A percentile compares a stretch with the other conserved stretches of the same genome.
phyloP scores from a whole-genome alignment of 768 basidiomycete genomes.

The Suillus weaverae region DNA sequence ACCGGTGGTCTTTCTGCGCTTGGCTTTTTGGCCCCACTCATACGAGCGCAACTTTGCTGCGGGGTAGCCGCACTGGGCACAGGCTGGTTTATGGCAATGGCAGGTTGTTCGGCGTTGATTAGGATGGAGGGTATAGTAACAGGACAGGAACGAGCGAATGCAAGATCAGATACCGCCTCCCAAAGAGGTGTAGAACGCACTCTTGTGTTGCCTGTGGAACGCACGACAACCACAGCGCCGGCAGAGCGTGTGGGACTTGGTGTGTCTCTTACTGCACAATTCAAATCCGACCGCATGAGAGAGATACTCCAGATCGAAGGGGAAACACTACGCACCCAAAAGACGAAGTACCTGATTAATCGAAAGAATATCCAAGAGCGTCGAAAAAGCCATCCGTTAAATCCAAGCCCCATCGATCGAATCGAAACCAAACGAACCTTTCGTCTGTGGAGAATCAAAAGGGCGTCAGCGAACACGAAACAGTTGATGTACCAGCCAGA shows the following conservation, averaged over 20 bases:
- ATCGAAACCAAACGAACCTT: constrained; percentile 59
- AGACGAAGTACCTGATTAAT: constrained; percentile 85
- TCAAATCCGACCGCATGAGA: constrained; percentile 1
- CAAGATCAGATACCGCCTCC: neutral
- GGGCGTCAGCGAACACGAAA: constrained; percentile 21
- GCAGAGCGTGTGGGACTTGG: constrained; percentile 96
- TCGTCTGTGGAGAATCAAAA: constrained; percentile 53
- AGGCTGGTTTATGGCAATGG: constrained; percentile 50
- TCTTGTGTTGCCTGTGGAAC: constrained; percentile 99
- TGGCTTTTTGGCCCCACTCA: constrained; percentile 99
- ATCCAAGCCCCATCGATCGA: neutral
- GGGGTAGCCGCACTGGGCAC: constrained; percentile 96
- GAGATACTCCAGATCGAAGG: neutral
- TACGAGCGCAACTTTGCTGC: constrained; percentile 93
- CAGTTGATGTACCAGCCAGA: neutral
- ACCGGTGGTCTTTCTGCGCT: constrained; percentile 99
- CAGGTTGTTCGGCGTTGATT: constrained; percentile 5
- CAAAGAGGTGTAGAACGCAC: constrained; percentile 43
- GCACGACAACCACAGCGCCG: constrained; percentile 93
- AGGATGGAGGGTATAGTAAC: neutral
- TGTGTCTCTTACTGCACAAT: constrained; percentile 84
- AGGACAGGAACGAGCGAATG: neutral
- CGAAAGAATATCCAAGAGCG: neutral
- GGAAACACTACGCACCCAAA: constrained; percentile 68
- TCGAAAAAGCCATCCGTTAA: constrained; percentile 17